Evolutionary conservation across 306 rosid species (phyloP).

Genomic region (Vigna mungo): DNA sequence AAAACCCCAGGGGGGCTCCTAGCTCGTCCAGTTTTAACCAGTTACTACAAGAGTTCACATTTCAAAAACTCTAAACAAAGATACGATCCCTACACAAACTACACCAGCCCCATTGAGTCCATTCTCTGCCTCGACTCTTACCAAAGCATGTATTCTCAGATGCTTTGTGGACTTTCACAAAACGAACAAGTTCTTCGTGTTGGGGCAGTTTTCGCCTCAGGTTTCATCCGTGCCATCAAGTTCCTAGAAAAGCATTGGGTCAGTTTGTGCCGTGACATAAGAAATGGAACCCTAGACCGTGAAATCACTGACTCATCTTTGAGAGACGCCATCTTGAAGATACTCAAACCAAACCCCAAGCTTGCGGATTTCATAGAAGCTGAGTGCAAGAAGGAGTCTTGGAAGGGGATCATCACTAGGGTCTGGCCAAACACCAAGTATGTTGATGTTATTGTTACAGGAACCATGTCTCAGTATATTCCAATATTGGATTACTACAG

Average conservation of each 20-base stretch:
- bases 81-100: constrained; percentile 57
- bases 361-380: constrained; percentile 57
- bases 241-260: constrained; percentile 67
- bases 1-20: constrained; percentile 60
- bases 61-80: constrained; percentile 37
- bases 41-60: constrained; percentile 66
- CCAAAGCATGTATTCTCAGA: constrained; percentile 74
- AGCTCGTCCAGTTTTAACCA: constrained; percentile 63
- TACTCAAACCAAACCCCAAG: constrained; percentile 56
- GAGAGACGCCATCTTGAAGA: constrained; percentile 55
- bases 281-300: constrained; percentile 53
- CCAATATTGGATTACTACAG: constrained; percentile 60
- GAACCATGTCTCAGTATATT: constrained; percentile 74
- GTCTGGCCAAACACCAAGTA: constrained; percentile 72
- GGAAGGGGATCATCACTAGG: constrained; percentile 65
- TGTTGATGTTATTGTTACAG: constrained; percentile 73
- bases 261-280: constrained; percentile 53
- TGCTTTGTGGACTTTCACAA: constrained; percentile 68
- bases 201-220: constrained; percentile 78
- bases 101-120: constrained; percentile 64
- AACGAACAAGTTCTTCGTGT: constrained; percentile 60
- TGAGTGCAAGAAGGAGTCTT: constrained; percentile 55
- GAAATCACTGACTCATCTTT: constrained; percentile 52
- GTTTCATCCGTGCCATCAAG: constrained; percentile 65
- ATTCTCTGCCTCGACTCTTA: constrained; percentile 62